Conservation (phyloP, 1,284 basidiomycete genomes). For the Peniophora sp. region DNA sequence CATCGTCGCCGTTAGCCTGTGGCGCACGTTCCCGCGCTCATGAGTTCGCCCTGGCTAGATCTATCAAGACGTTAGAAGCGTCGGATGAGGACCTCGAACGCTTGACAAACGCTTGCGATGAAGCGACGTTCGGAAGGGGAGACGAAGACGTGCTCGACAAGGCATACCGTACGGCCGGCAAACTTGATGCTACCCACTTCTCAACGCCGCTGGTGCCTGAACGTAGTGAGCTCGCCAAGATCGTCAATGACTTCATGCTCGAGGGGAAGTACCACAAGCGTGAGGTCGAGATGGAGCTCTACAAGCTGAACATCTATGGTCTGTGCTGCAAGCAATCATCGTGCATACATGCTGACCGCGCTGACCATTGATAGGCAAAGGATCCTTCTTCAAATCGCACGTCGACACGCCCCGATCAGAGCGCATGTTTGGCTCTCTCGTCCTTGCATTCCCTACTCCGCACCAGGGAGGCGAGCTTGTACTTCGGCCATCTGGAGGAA, state of each 20-base stretch:
- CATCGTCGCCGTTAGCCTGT: too few relatives aligned
- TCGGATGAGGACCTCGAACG: constrained; percentile 2
- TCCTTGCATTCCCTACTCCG: constrained; percentile 9
- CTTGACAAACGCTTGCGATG: constrained; percentile 7
- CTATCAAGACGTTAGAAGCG: not conserved
- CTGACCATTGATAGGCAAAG: constrained; percentile 5
- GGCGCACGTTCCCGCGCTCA: too few relatives aligned
- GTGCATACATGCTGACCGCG: too few relatives aligned
- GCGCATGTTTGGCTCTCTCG: constrained; percentile 15
- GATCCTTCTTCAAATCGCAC: constrained; percentile 20
- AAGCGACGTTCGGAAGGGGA: constrained; percentile 7
- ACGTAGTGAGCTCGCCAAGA: constrained; percentile 7
- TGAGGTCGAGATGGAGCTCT: constrained; percentile 14
- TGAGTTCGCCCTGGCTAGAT: too few relatives aligned
- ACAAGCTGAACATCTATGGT: constrained; percentile 24
- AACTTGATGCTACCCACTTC: constrained; percentile 8
- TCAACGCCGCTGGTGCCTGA: constrained; percentile 6
- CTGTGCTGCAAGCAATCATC: not conserved
- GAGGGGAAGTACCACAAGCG: constrained; percentile 5
- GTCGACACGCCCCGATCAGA: constrained; percentile 17
- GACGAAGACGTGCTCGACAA: constrained; percentile 11
- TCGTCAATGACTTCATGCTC: constrained; percentile 11
- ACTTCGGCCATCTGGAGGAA: constrained; percentile 4
- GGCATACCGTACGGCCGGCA: constrained; percentile 11
- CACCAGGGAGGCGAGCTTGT: constrained; percentile 10